Percentiles rank a stretch among this genome's conserved stretches.
Conservation (phyloP, 31 red algal species). For the Endocladia muricata region DNA sequence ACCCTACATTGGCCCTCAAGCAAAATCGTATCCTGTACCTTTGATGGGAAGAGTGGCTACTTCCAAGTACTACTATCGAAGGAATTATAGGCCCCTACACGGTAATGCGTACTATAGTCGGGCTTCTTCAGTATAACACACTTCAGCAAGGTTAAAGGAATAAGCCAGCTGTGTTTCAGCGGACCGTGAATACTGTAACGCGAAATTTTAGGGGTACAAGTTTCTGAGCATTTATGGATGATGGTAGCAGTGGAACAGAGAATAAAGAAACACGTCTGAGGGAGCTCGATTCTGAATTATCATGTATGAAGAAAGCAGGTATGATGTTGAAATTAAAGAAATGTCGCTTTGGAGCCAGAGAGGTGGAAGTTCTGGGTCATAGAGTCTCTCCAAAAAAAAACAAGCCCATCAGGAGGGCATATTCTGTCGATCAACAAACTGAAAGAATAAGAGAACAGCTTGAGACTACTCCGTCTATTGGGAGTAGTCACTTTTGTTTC, state of each 20-base stretch:
- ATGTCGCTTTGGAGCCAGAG: not conserved
- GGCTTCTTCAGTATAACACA: conserved; percentile 10
- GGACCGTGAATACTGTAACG: not conserved
- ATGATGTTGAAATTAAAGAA: not conserved
- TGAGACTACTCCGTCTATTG: not conserved
- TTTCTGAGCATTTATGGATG: conserved; percentile 3
- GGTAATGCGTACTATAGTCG: conserved; percentile 13
- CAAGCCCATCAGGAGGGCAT: not conserved
- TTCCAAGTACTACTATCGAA: not conserved
- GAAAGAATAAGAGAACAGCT: not conserved
- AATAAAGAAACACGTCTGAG: not conserved
- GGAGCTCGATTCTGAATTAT: not conserved
- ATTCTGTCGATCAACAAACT: not conserved
- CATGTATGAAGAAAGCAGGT: not conserved
- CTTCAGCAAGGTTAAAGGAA: conserved; percentile 31
- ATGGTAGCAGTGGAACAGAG: not conserved
- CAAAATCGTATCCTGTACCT: not conserved
- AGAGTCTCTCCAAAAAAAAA: not conserved
- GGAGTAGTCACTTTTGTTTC: not conserved
- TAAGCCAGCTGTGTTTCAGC: conserved; percentile 14
- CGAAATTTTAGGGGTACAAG: not conserved
- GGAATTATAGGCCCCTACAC: not conserved
- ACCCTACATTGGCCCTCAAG: conserved; percentile 20
- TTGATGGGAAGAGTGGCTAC: not conserved
- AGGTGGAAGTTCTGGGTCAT: not conserved